Base-by-base conservation (phyloP, 495 filamentous ascomycete species). In the Aspergillus egyptiacus region DNA sequence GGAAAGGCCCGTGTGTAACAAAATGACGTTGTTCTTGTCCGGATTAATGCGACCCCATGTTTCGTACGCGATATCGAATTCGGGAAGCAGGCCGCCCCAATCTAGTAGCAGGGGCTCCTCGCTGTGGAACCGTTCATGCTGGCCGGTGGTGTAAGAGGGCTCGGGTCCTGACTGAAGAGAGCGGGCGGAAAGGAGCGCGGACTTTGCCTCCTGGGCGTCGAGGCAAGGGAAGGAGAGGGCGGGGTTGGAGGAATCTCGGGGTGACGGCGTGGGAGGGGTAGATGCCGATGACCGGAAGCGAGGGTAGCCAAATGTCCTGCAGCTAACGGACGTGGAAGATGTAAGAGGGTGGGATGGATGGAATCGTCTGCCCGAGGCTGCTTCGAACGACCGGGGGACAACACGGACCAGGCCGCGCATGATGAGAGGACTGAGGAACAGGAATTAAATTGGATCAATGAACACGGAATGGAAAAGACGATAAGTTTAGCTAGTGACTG, bases 211-310 rank as follows among this genome's bases (percentile, higher is more conserved):
- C 48, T 91, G 80, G 9, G 85, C 87, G 62, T 99, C 93, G 9
- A 99, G 84, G 61, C 93, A 99, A 4, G 93, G 93, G 58, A 99
- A 99, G 14, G 86, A 81, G 70, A 98, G 84, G 37, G 90, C 86
- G 2, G 93, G 90, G 59, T 97, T 98, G 14, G 89, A 87, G 1
- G 80, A 78, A 45, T 73, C 71, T 13, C 59, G 64, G 19, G 47
- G 24, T 6, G 47, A 42, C 10, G 50, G 32, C 9, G 17, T 30
- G 31, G 43, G 13, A 15, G 34, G 45, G 40, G 51, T 51, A 19
- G 64, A 64, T 8, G 63, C 24, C 14, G 53, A 58, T 9, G 36
- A 39, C 24, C 19, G 36, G n/a, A 40, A 40, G 3, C 38, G 38
- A 13, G 13, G 6, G 13, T 40, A 23, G 6, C 10, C 27, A 6